phyloP scores from a whole-genome alignment of 2,329 filamentous ascomycete genomes.

The Neurospora sp. region DNA sequence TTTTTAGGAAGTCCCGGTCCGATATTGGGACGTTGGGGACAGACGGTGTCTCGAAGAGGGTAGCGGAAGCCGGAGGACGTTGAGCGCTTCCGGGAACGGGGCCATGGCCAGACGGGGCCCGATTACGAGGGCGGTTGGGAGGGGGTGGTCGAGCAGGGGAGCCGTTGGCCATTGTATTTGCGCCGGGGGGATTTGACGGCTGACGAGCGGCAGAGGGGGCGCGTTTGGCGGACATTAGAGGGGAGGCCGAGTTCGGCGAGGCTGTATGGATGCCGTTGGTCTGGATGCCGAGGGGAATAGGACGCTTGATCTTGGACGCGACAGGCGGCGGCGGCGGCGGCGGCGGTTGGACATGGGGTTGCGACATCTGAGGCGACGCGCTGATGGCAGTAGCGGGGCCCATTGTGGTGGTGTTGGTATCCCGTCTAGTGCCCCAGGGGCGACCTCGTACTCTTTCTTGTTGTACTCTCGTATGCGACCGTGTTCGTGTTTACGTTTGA shows the following conservation, averaged over 20 bases:
- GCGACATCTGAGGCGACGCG: conserved; percentile 35
- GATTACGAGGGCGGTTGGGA: conserved; percentile 40
- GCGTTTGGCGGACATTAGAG: conserved; percentile 45
- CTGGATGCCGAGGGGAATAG: conserved; percentile 54
- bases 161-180: conserved; percentile 26
- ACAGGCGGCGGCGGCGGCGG: conserved; percentile 32
- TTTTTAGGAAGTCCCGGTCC: conserved; percentile 70
- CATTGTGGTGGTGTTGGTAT: neutral
- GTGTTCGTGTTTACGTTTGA: neutral
- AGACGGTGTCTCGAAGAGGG: conserved; percentile 6
- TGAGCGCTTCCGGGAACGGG: neutral
- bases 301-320: conserved; percentile 56
- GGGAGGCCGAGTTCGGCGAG: conserved; percentile 50
- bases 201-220: conserved; percentile 40
- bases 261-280: conserved; percentile 47
- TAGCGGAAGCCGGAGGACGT: neutral
- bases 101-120: neutral
- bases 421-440: neutral
- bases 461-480: neutral
- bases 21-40: conserved; percentile 50
- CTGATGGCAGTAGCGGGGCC: conserved; percentile 7
- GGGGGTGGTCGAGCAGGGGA: conserved; percentile 40
- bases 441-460: neutral
- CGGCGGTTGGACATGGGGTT: conserved; percentile 19
- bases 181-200: conserved; percentile 29